These are phyloP conservation scores for Toxicodendron radicans DNA, from an alignment of 345 rosid species.

Conservation along the genomic window DNA sequence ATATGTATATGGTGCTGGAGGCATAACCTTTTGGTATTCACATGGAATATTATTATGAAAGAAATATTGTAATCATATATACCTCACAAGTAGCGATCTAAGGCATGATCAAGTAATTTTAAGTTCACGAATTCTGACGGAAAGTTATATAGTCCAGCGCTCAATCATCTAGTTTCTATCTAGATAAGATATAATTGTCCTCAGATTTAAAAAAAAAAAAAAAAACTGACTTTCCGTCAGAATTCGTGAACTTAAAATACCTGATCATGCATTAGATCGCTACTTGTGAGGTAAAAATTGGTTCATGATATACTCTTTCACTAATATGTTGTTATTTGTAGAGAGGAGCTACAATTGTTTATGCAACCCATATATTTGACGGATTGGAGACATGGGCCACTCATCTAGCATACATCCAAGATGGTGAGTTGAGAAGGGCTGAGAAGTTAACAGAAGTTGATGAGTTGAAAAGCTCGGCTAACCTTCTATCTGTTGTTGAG, in stretches of 20 bases:
- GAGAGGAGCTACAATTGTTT: conserved; percentile 91
- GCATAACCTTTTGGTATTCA: neutral
- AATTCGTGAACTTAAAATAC: neutral
- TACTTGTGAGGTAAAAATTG: neutral
- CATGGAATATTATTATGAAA: neutral
- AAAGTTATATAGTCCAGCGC: neutral
- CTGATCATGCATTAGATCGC: neutral
- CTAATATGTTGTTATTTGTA: conserved; percentile 15
- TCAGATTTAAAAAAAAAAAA: neutral
- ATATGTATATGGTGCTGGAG: conserved; percentile 2
- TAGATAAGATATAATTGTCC: neutral
- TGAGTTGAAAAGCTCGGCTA: conserved; percentile 64
- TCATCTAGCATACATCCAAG: conserved; percentile 82
- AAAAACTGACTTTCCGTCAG: no score
- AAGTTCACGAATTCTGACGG: no score
- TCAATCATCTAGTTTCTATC: neutral
- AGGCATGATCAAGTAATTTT: no score
- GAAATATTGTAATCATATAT: neutral
- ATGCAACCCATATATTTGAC: conserved; percentile 91
- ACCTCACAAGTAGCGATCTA: no score
- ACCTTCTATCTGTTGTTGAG: conserved; percentile 83
- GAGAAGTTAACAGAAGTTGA: conserved; percentile 50
- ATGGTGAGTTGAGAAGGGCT: conserved; percentile 65
- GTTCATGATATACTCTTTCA: neutral
- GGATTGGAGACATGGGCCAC: conserved; percentile 94